phyloP scores from a whole-genome alignment of 441 rosid species.

The Hypseocharis bilobata region DNA sequence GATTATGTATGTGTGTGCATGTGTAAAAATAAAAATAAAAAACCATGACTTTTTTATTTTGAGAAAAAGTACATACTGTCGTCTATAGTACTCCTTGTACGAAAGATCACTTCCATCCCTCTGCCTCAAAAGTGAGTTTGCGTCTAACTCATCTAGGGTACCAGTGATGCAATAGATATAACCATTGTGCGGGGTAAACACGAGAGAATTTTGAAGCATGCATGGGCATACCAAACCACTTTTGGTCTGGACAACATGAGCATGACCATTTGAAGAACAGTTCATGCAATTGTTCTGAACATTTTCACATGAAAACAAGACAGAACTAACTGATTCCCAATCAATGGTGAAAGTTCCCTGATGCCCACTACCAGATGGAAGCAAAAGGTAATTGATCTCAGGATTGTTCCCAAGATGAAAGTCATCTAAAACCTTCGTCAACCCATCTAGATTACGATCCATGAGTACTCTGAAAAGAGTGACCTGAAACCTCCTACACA shows the following conservation, averaged over 20 bases:
- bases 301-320: slow-evolving; percentile 25
- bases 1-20: background rate
- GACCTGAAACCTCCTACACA: slow-evolving; percentile 57
- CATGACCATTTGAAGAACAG: slow-evolving; percentile 31
- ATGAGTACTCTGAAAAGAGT: slow-evolving; percentile 52
- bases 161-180: slow-evolving; percentile 45
- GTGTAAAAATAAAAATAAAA: too few relatives aligned
- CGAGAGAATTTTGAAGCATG: slow-evolving; percentile 47
- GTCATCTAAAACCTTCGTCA: slow-evolving; percentile 32
- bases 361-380: slow-evolving; percentile 34
- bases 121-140: slow-evolving; percentile 37
- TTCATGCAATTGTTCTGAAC: slow-evolving; percentile 22
- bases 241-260: slow-evolving; percentile 36
- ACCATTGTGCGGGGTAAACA: slow-evolving; percentile 70
- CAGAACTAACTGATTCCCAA: slow-evolving; percentile 50
- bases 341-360: slow-evolving; percentile 27
- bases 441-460: slow-evolving; percentile 31
- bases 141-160: slow-evolving; percentile 34
- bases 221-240: slow-evolving; percentile 48
- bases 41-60: too few relatives aligned
- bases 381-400: slow-evolving; percentile 53
- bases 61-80: slow-evolving; percentile 27
- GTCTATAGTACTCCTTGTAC: slow-evolving; percentile 46
- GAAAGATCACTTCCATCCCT: slow-evolving; percentile 35
- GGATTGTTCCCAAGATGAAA: slow-evolving; percentile 21